Evolutionary conservation across 2,329 filamentous ascomycete genomes (phyloP), one percentile per base, ranked within the genome.

Genomic region (Colletotrichum melonis): DNA sequence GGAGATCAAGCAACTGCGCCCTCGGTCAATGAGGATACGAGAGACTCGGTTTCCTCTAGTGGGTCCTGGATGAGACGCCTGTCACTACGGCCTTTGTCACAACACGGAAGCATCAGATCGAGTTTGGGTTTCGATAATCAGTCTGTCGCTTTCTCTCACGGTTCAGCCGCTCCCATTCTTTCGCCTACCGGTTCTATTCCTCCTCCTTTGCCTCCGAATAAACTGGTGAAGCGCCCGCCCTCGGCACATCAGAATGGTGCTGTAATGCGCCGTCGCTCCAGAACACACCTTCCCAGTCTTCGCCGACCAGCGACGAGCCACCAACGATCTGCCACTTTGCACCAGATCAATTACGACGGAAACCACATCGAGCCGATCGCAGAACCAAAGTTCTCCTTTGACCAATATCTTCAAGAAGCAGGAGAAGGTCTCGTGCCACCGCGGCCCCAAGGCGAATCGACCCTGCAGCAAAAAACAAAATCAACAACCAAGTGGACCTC

Each of bases 291-390:
- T 74, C 88, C 91, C 2, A 91, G 89, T 26, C 87, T 95, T 72
- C 90, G 92, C 72, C 87, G 93, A 77, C 94, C 94, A 65, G 93
- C 93, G 58, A 95, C 94, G 22, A 95, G 93, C 80, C 93, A 95
- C 79, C 93, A 95, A 80, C 88, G 94, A 77, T 93, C 92, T 58
- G 91, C 90, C 42, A 94, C 92, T 1, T 84, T 94, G 32, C 90
- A 93, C 76, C 88, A 91, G 74, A 80, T 84, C 32, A 81, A 84
- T 66, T 78, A 80, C 19, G 77, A 81, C 68, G 76, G 78, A 28
- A 77, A 80, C 30, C 63, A 79, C 24, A 69, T 78, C 19, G 65
- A 74, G 28, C 62, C 65, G 6, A 59, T 49, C 6, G 24, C 30
- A n/a, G 69, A 64, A 14, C 73, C 66, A 26, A 73, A 73, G 28